phyloP scores from a whole-genome alignment of 2,329 filamentous ascomycete genomes.

The Aspergillus sp. region DNA sequence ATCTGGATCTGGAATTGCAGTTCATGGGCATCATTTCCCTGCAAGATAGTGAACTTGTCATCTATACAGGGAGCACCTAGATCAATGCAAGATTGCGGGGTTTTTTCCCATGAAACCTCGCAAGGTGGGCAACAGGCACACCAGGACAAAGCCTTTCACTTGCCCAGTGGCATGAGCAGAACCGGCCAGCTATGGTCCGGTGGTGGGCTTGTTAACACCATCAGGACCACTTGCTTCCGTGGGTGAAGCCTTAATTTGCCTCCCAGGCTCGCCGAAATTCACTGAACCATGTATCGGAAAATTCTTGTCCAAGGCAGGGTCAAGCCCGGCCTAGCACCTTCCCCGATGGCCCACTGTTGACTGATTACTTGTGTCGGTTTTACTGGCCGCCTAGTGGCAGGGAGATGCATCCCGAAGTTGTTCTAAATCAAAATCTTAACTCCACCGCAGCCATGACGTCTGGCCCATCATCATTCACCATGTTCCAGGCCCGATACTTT shows the following conservation, averaged over 20 bases:
- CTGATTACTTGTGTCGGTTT: conserved; percentile 12
- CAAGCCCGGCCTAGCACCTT: neutral
- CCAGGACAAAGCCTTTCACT: neutral
- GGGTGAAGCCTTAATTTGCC: conserved; percentile 12
- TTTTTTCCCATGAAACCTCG: neutral
- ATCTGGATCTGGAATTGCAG: neutral
- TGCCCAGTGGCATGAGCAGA: neutral
- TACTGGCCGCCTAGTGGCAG: conserved; percentile 17
- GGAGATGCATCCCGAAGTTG: conserved; percentile 7
- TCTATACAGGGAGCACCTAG: neutral
- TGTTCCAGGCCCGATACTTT: conserved; percentile 16
- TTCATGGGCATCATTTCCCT: neutral
- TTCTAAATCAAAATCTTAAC: conserved; percentile 4
- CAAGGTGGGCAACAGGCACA: neutral
- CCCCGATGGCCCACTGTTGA: conserved; percentile 13
- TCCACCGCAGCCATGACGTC: conserved; percentile 24
- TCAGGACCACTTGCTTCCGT: conserved; percentile 6
- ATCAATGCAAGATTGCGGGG: neutral
- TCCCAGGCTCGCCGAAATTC: conserved; percentile 12
- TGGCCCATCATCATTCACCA: conserved; percentile 3
- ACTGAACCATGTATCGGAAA: conserved; percentile 12
- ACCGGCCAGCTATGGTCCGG: neutral
- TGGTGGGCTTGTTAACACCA: neutral
- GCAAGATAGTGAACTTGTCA: neutral
- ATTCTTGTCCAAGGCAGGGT: conserved; percentile 13